phyloP scores from a whole-genome alignment of 495 filamentous ascomycete genomes.

The Podospora fimiseda region DNA sequence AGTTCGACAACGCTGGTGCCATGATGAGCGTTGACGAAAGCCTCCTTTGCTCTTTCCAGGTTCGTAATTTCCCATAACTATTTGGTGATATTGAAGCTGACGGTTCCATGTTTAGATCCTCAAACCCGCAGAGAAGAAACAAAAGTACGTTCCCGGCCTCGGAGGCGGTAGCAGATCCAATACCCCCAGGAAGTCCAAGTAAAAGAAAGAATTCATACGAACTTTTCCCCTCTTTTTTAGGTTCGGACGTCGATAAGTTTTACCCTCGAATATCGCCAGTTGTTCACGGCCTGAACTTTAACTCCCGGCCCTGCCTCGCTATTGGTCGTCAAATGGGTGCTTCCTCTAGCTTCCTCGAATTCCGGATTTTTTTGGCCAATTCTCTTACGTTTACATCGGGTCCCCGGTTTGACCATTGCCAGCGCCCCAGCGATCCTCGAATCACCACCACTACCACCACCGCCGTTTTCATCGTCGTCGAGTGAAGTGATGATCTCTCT shows the following conservation, averaged over 20 bases:
- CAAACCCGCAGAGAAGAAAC: conserved; percentile 99
- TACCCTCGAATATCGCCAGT: conserved; percentile 19
- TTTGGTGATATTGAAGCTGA: conserved; percentile 13
- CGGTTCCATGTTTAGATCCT: conserved; percentile 60
- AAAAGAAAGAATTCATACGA: conserved; percentile 62
- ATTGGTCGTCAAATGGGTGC: conserved; percentile 19
- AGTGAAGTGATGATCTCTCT: conserved; percentile 23
- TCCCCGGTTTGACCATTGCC: background rate
- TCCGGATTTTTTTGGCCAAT: conserved; percentile 20
- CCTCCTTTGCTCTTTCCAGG: conserved; percentile 98
- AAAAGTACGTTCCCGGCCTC: conserved; percentile 98
- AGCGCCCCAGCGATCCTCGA: background rate
- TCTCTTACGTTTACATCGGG: conserved; percentile 9
- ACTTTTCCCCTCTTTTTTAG: conserved; percentile 74
- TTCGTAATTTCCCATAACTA: conserved; percentile 45
- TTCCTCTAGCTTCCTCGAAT: conserved; percentile 3
- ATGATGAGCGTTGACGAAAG: conserved; percentile 99
- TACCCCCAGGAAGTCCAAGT: conserved; percentile 90
- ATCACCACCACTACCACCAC: conserved; percentile 1
- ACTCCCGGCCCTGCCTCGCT: conserved; percentile 13
- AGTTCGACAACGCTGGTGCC: conserved; percentile 98
- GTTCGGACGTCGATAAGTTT: conserved; percentile 84
- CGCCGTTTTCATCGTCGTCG: conserved; percentile 15
- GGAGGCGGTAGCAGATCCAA: conserved; percentile 71
- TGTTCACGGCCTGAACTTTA: background rate